Evolutionary conservation across 352 stramenopile species (phyloP), one percentile per base, ranked within the genome.

Genomic region (Phytophthora constricta): DNA sequence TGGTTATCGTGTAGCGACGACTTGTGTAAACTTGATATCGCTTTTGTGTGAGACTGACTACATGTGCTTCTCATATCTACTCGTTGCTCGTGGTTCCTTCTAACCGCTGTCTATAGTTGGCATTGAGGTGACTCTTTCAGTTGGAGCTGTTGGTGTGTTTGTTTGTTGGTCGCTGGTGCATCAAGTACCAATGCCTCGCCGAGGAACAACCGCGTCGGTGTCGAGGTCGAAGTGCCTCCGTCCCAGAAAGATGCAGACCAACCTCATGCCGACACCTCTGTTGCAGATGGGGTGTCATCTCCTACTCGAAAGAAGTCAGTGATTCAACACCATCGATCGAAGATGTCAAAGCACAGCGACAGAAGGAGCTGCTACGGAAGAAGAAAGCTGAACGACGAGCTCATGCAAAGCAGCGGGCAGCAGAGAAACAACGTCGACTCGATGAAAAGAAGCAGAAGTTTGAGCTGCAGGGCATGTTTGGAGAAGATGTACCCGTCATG

Each of bases 361-460:
- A 86, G 42, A 81, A 80, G 57, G 77, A 89, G 17, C 57, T 79
- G 17, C 51, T 89, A 2, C 53, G 58, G 3, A 84, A 84, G 68
- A 89, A 89, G 43, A 83, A 83, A 33, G 68, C 68, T 4, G 77
- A 88, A 39, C 68, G 77, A 48, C 72, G 80, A 13, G 77, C 75
- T 1, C 72, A 86, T 14, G 79, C 77, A 20, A 82, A 79, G 34
- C 69, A 82, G 17, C 63, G 80, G 22, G 48, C 58, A 2, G 56
- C 49, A 11, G 70, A 82, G 47, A 73, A 78, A 11, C 39, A 62
- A 3, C 48, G 34, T 25, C 56, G 55, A 7, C 34, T 64, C 14
- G 60, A 71, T 42, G 53, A 72, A 45, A 68, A 70, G 59, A 57
- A 68, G 17, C 54, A 72, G 47, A 53, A 52, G 20, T 28, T 42